Evolutionary conservation across 108 stramenopile genomes (phyloP).

Genomic region (Mediolabrus comicus): DNA sequence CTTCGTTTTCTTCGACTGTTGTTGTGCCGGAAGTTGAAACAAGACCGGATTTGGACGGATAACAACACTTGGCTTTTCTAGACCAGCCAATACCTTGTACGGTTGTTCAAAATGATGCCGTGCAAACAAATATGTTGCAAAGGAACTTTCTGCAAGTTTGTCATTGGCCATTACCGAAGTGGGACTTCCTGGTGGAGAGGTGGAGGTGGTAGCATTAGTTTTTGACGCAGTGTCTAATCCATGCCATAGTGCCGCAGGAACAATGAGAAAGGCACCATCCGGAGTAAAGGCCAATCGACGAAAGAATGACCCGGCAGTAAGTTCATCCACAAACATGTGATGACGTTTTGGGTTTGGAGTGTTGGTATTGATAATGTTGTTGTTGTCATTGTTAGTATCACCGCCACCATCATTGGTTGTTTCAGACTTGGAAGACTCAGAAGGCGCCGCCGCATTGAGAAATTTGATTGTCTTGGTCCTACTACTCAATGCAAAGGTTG

Average conservation of each 20-base stretch:
- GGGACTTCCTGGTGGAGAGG: slow-evolving; percentile 14
- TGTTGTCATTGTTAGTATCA: neutral
- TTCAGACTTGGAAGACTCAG: neutral
- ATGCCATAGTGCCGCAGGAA: slow-evolving; percentile 89
- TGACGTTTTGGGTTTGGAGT: slow-evolving; percentile 11
- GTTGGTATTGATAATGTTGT: slow-evolving; percentile 5
- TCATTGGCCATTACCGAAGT: slow-evolving; percentile 9
- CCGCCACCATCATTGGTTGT: neutral
- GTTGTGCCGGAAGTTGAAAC: slow-evolving; percentile 62
- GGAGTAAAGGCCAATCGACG: slow-evolving; percentile 87
- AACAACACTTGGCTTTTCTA: slow-evolving; percentile 85
- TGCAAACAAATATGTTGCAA: slow-evolving; percentile 76
- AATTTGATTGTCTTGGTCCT: slow-evolving; percentile 44
- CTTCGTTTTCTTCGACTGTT: slow-evolving; percentile 36
- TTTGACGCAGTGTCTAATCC: slow-evolving; percentile 1
- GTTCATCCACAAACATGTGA: slow-evolving; percentile 88
- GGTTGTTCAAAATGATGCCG: slow-evolving; percentile 84
- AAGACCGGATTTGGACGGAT: slow-evolving; percentile 81
- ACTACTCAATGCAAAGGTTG: slow-evolving; percentile 31
- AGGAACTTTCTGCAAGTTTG: slow-evolving; percentile 40
- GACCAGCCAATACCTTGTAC: slow-evolving; percentile 69
- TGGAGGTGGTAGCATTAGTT: neutral
- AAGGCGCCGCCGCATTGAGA: slow-evolving; percentile 1
- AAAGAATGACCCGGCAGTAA: slow-evolving; percentile 89
- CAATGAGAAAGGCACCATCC: slow-evolving; percentile 89